These are phyloP conservation scores for Rhytidiadelphus loreus DNA, from an alignment of 225 moss, liverwort and hornwort species.

Conservation along the genomic window DNA sequence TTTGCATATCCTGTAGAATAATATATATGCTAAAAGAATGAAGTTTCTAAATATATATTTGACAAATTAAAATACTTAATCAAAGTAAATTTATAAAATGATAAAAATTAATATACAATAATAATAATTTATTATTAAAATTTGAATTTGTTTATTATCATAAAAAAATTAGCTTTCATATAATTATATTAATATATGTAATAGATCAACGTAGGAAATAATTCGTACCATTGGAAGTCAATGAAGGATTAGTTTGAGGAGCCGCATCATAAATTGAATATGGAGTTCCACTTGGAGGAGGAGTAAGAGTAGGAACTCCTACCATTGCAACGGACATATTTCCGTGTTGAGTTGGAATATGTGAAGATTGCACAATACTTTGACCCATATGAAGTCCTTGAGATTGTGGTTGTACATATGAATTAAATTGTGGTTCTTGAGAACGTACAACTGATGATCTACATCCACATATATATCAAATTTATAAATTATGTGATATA, in stretches of 20 bases:
- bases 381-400: conserved; percentile 21
- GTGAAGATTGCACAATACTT: conserved; percentile 14
- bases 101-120: too few species aligned
- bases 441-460: conserved; percentile 4
- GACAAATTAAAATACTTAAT: too few species aligned
- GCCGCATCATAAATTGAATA: conserved; percentile 44
- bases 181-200: neutral
- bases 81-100: neutral
- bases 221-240: conserved; percentile 1
- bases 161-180: neutral
- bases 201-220: neutral
- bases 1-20: conserved; percentile 13
- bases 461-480: neutral
- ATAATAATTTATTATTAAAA: neutral
- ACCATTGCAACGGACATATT: conserved; percentile 9
- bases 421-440: conserved; percentile 29
- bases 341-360: conserved; percentile 19
- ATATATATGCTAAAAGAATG: neutral
- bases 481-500: neutral
- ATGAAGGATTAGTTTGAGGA: conserved; percentile 11
- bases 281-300: conserved; percentile 20
- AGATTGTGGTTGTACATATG: conserved; percentile 21
- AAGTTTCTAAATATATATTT: neutral
- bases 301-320: conserved; percentile 7
- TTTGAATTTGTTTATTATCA: neutral